phyloP scores from a whole-genome alignment of 2,329 filamentous ascomycete genomes.

The Exserohilum rostratum region DNA sequence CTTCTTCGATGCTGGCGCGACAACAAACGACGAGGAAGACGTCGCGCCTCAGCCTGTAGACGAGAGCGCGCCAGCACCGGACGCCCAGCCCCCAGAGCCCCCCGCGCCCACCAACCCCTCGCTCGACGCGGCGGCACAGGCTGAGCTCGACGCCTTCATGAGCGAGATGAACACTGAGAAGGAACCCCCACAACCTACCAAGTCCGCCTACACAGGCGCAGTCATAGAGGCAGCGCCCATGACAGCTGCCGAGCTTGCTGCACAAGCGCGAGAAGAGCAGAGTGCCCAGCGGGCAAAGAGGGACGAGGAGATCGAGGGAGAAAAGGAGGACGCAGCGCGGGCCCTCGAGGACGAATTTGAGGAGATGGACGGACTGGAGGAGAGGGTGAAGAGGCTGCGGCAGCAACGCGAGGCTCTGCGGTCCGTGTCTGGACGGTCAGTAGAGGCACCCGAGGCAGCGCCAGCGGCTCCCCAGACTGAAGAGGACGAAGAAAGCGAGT shows the following conservation, averaged over 20 bases:
- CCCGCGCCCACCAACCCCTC: conserved; percentile 12
- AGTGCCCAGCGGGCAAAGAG: conserved; percentile 50
- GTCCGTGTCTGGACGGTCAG: conserved; percentile 20
- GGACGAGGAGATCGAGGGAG: conserved; percentile 55
- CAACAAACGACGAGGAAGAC: conserved; percentile 16
- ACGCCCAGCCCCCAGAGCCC: conserved; percentile 12
- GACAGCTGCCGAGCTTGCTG: conserved; percentile 54
- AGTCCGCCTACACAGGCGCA: conserved; percentile 37
- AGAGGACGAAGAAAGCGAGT: conserved; percentile 44
- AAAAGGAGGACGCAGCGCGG: conserved; percentile 55
- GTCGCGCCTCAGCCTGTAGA: conserved; percentile 3
- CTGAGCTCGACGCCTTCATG: conserved; percentile 63
- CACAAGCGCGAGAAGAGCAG: conserved; percentile 53
- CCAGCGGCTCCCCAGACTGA: conserved; percentile 14
- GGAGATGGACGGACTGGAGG: conserved; percentile 57
- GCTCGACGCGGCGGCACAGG: conserved; percentile 30
- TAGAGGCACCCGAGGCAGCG: conserved; percentile 13
- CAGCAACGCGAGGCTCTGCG: conserved; percentile 55
- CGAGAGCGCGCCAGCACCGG: conserved; percentile 5
- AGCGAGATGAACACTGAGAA: conserved; percentile 72
- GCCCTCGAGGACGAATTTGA: conserved; percentile 57
- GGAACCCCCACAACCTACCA: conserved; percentile 78
- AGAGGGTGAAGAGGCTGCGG: conserved; percentile 52
- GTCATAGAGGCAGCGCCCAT: conserved; percentile 56
- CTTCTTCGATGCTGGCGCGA: conserved; percentile 43